Evolutionary conservation across 2,329 filamentous ascomycete species (phyloP).

Genomic region (Aspergillus fischeri): DNA sequence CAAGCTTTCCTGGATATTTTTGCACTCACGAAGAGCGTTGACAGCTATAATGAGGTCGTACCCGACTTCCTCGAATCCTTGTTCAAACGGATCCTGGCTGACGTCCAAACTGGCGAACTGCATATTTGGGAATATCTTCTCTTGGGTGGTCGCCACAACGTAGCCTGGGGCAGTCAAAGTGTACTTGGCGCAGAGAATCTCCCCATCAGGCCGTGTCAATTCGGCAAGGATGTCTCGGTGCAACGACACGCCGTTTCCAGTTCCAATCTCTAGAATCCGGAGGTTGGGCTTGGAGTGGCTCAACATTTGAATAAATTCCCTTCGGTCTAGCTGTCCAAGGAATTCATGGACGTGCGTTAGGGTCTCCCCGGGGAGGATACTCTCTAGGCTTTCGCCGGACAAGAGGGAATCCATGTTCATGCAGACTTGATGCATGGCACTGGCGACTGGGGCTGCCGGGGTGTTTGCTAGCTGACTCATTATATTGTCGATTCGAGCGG

Average conservation of each 20-base stretch:
- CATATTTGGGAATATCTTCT: conserved; percentile 19
- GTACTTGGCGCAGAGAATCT: conserved; percentile 19
- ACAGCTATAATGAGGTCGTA: conserved; percentile 35
- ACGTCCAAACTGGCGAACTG: conserved; percentile 30
- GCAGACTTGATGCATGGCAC: neutral
- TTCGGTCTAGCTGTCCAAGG: conserved; percentile 3
- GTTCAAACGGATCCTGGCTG: conserved; percentile 21
- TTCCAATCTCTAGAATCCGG: conserved; percentile 25
- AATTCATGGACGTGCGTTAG: conserved; percentile 10
- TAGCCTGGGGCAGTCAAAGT: conserved; percentile 29
- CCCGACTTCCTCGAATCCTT: conserved; percentile 24
- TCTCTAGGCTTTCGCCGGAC: neutral
- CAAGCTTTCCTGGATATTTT: conserved; percentile 20
- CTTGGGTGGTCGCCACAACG: conserved; percentile 17
- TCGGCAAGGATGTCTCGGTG: neutral
- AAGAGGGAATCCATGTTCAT: neutral
- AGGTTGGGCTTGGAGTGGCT: conserved; percentile 21
- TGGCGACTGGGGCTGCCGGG: neutral
- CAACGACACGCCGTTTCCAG: conserved; percentile 13
- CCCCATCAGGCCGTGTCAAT: neutral
- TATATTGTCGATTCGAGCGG: neutral
- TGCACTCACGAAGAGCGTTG: conserved; percentile 26
- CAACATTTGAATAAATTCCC: conserved; percentile 11
- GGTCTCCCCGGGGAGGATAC: conserved; percentile 12
- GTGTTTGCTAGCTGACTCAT: neutral